Base-by-base conservation (phyloP, 2,329 filamentous ascomycete species). In the Chaetomium olivaceum region DNA sequence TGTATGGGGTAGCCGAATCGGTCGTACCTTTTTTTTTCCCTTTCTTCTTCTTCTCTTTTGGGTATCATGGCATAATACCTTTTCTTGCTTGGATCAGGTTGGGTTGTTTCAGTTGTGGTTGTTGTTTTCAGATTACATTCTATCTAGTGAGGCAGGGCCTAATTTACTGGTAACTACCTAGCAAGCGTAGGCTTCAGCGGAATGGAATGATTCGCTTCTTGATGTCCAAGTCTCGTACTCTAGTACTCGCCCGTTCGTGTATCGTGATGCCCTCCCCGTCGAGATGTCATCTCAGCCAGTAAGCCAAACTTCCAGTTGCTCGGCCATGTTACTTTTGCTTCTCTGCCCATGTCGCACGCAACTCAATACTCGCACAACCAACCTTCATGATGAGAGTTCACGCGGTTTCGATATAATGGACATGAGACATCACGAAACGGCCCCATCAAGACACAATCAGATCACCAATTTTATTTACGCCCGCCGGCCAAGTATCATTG, bases 391-490 rank as follows among this genome's bases (percentile, higher is more conserved):
- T 9, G 46, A 48, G n/a, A 3, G n/a, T 43, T 39, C 36, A 43
- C 16, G 5, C 39, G 7, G 7, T n/a, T n/a, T 19, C 2, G 39
- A n/a, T 16, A 43, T 7, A 5, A 43, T 43, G 16, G 7, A 39
- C 29, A 14, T 19, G 14, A 39, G 3, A 21, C n/a, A 46, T 43
- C 23, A n/a, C 56, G 31, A 16, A 39, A 46, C 58, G 16, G 21
- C 25, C 19, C 19, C 9, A 4, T 4, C 4, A 36, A 9, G 11
- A 23, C 19, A 43, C 39, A 43, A 7, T 51, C 51, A 48, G 12
- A 48, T 48, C 60, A 60, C 43, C n/a, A 43, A 19, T 56, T 46
- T 55, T 48, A 33, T 62, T 7, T 33, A 6, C 29, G 31, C 33
- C 21, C 12, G 16, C 29, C 29, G 39, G 16, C 33, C 39, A 19